Base-by-base conservation (phyloP, 768 basidiomycete genomes). In the Russula olivacea region DNA sequence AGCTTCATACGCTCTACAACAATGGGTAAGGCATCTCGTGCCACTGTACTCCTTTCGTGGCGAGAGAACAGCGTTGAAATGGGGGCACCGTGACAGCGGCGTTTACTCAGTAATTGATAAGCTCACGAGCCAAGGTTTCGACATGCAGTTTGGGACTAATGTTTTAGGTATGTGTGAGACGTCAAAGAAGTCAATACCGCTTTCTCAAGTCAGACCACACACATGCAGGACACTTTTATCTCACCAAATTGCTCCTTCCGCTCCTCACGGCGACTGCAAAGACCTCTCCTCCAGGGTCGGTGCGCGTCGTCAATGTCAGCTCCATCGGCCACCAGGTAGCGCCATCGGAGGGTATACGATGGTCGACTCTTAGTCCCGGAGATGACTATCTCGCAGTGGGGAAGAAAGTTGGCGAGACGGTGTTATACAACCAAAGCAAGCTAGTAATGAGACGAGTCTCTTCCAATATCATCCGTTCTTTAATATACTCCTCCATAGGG, bases 1-100 rank as follows among this genome's bases (percentile, higher is more conserved):
- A 21, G n/a, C 55, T 57, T 14, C 55, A 57, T 17, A 34, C 43
- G n/a, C 55, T 57, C n/a, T 57, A 57, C n/a, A 57, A 57, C 30
- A 57, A 43, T 15, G 55, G 28, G 55, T 47, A 19, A 57, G 43
- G n/a, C 8, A 21, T 30, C 43, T 30, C 28, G 25, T 12, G 49
- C 49, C 49, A 14, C 15, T 8, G 23, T 5, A 12, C 47, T n/a
- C 47, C 23, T 25, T 49, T 49, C 47, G 15, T 1, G 17, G 6
- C 23, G 2, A 49, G 7, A 49, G 14, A 8, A 15, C 15, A 2
- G 21, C 12, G 12, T 12, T 49, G 8, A 40, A 40, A 40, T 40
- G 14, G 38, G 38, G 25, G 12, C 25, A 25, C n/a, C n/a, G n/a
- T n/a, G n/a, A n/a, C 30, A 57, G 55, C 2, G 55, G 55, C 14